phyloP scores from a whole-genome alignment of 108 stramenopile genomes.

The Parietichytrium sp. region DNA sequence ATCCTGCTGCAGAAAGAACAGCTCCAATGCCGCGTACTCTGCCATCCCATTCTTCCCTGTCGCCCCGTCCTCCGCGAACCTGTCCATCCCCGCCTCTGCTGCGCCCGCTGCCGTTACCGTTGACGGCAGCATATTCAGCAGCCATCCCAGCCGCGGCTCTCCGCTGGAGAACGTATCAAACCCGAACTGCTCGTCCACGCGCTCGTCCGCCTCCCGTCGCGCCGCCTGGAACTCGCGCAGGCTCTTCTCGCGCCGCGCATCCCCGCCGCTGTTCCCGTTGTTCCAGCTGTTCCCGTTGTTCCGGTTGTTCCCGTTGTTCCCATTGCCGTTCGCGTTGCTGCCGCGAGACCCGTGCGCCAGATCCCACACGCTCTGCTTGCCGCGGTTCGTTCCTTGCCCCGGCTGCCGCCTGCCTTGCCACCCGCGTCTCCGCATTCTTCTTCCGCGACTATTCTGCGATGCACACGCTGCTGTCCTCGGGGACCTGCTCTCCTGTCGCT shows the following conservation, averaged over 20 bases:
- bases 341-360: too few relatives aligned
- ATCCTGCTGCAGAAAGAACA: conserved; percentile 79
- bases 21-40: conserved; percentile 75
- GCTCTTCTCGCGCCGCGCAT: not conserved
- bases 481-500: too few relatives aligned
- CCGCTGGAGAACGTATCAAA: not conserved
- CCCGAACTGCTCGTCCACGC: conserved; percentile 22
- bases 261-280: too few relatives aligned
- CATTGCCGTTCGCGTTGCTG: too few relatives aligned
- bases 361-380: too few relatives aligned
- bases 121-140: conserved; percentile 84
- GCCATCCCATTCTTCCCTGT: conserved; percentile 42
- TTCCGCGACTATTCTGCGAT: too few relatives aligned
- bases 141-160: conserved; percentile 66
- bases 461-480: too few relatives aligned
- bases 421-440: too few relatives aligned
- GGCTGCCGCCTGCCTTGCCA: too few relatives aligned
- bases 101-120: conserved; percentile 63
- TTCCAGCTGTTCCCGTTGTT: too few relatives aligned
- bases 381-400: too few relatives aligned
- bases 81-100: not conserved
- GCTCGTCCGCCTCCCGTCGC: not conserved
- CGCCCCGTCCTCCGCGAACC: conserved; percentile 38
- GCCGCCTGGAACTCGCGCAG: conserved; percentile 7
- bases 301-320: too few relatives aligned